Evolutionary conservation across 2,329 filamentous ascomycete species (phyloP).

Genomic region (Pseudocercospora fijiensis): DNA sequence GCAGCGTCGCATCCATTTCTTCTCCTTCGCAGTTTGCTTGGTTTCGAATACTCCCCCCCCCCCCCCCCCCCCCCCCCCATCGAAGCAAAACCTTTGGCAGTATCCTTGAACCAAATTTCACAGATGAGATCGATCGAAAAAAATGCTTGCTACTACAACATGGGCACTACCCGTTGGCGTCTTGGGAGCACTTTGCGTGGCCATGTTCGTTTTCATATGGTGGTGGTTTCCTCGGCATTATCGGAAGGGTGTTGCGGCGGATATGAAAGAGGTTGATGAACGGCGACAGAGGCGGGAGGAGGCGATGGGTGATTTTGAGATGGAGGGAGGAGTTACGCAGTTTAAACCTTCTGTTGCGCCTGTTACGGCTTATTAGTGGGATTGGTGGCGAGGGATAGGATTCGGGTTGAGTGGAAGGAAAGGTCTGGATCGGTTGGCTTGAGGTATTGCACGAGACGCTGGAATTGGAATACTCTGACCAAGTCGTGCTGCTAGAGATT

Average conservation of each 20-base stretch:
- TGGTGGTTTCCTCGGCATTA: constrained; percentile 34
- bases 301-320: constrained; percentile 23
- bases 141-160: constrained; percentile 24
- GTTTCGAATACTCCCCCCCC: too few species aligned
- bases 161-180: constrained; percentile 34
- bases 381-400: too few species aligned
- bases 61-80: too few species aligned
- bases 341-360: neutral
- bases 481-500: too few species aligned
- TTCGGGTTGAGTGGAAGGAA: neutral
- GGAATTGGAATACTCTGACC: neutral
- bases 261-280: constrained; percentile 23
- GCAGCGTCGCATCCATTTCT: neutral
- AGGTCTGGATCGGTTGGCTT: neutral
- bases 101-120: too few species aligned
- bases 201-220: constrained; percentile 31
- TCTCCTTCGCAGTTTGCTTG: too few species aligned
- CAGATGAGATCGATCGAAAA: too few species aligned
- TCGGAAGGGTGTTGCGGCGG: constrained; percentile 26
- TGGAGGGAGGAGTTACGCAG: constrained; percentile 1
- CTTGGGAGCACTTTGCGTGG: constrained; percentile 27
- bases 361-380: neutral
- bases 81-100: too few species aligned
- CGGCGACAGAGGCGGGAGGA: constrained; percentile 24
- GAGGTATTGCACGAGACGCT: neutral